Percentiles rank a stretch among this genome's conserved stretches.
phyloP scores from a whole-genome alignment of 73 alveolate genomes.

The Tetrahymena borealis region DNA sequence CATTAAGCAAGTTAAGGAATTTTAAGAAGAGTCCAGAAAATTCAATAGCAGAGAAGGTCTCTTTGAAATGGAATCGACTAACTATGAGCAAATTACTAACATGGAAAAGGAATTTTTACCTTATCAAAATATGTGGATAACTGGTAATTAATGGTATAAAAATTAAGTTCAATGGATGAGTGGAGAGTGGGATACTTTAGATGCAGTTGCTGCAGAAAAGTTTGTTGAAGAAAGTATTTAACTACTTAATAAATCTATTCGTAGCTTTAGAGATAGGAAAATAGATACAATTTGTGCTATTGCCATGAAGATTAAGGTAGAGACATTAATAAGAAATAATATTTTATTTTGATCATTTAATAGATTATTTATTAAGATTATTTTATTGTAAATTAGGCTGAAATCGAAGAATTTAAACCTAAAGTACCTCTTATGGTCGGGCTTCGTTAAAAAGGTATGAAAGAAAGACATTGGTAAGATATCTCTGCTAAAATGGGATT shows the following conservation, averaged over 20 bases:
- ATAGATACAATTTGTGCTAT: conserved; percentile 29
- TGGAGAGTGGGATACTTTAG: conserved; percentile 77
- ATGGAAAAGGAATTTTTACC: conserved; percentile 84
- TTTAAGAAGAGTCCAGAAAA: conserved; percentile 79
- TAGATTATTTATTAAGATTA: too few relatives aligned
- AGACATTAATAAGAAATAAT: too few relatives aligned
- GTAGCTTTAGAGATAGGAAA: conserved; percentile 72
- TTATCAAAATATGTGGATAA: conserved; percentile 79
- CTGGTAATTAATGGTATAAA: conserved; percentile 71
- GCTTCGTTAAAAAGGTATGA: conserved; percentile 87
- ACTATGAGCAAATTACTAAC: conserved; percentile 79
- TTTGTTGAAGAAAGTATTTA: conserved; percentile 68
- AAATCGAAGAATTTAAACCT: conserved; percentile 89
- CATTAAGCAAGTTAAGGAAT: conserved; percentile 82
- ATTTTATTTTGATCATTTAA: too few relatives aligned
- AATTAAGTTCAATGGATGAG: conserved; percentile 65
- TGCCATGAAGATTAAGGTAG: conserved; percentile 9
- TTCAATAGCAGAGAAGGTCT: conserved; percentile 91
- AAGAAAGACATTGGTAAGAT: conserved; percentile 99
- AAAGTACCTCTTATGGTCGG: conserved; percentile 88
- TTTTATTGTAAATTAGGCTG: conserved; percentile 9
- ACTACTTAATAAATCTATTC: conserved; percentile 53
- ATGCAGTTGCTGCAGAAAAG: conserved; percentile 72
- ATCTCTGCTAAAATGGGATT: conserved; percentile 88
- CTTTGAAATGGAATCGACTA: conserved; percentile 87